Conservation (phyloP, 805 yeast genomes). For the Cyberlindnera suaveolens region DNA sequence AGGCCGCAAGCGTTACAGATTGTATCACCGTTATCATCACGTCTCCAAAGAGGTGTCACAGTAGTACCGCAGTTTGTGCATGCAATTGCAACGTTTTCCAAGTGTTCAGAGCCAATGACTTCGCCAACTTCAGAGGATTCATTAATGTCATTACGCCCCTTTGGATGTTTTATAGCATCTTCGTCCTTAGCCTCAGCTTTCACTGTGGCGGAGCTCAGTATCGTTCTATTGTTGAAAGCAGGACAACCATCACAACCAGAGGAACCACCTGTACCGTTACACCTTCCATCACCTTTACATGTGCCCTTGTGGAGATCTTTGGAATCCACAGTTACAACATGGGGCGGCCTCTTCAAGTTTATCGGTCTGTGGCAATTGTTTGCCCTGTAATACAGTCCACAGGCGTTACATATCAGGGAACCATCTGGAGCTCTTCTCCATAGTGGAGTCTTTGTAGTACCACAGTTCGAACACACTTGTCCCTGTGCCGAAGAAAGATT, state of each 20-base stretch:
- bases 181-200: not conserved
- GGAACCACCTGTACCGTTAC: conserved; percentile 86
- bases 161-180: not conserved
- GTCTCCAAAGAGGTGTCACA: conserved; percentile 81
- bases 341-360: conserved; percentile 67
- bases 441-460: conserved; percentile 82
- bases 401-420: conserved; percentile 87
- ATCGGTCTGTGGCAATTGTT: conserved; percentile 91
- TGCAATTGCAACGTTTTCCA: conserved; percentile 55
- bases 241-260: conserved; percentile 80
- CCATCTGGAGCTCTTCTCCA: conserved; percentile 93
- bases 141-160: not conserved
- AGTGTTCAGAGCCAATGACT: conserved; percentile 20
- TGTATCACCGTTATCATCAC: conserved; percentile 76
- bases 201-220: conserved; percentile 20
- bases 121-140: conserved; percentile 8
- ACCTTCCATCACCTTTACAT: conserved; percentile 40
- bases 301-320: conserved; percentile 20
- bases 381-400: conserved; percentile 83
- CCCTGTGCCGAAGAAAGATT: conserved; percentile 3
- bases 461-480: conserved; percentile 71
- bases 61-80: conserved; percentile 83
- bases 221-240: conserved; percentile 66
- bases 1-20: conserved; percentile 88
- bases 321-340: conserved; percentile 74